Conservation (phyloP, 306 rosid genomes). For the Senna tora region DNA sequence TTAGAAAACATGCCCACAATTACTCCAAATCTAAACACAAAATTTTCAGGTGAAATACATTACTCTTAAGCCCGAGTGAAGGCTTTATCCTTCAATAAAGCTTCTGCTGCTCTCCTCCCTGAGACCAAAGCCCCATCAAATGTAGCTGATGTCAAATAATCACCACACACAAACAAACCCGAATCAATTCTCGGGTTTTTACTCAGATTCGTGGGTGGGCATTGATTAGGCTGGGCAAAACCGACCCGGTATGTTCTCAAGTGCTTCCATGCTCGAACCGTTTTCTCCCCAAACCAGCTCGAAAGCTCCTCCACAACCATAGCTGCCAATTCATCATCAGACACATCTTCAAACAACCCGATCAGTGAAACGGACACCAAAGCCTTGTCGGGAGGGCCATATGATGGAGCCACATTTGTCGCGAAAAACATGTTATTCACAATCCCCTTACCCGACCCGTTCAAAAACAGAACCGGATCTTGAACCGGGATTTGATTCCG, state of each 20-base stretch:
- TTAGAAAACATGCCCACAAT: too few relatives aligned
- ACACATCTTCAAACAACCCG: constrained; percentile 51
- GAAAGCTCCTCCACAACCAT: constrained; percentile 60
- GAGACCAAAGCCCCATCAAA: constrained; percentile 93
- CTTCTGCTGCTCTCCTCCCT: constrained; percentile 81
- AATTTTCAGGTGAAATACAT: not conserved
- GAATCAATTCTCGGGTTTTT: constrained; percentile 55
- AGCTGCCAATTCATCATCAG: constrained; percentile 52
- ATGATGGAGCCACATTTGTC: constrained; percentile 78
- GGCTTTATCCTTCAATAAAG: constrained; percentile 58
- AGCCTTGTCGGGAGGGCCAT: constrained; percentile 67
- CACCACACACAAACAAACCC: constrained; percentile 80
- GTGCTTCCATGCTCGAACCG: constrained; percentile 65
- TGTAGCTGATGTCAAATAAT: constrained; percentile 75
- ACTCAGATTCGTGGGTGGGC: constrained; percentile 64
- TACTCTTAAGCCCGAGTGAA: not conserved
- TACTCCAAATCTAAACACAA: not conserved
- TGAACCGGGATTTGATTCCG: constrained; percentile 49
- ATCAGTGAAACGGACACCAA: constrained; percentile 70
- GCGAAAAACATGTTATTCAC: constrained; percentile 93
- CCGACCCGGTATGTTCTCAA: constrained; percentile 69
- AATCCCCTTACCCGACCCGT: constrained; percentile 82
- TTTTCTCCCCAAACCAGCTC: constrained; percentile 62
- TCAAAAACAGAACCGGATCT: constrained; percentile 66
- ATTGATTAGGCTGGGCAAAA: constrained; percentile 86